Evolutionary conservation across 768 basidiomycete species (phyloP).

Genomic region (Phlegmacium glaucopus): DNA sequence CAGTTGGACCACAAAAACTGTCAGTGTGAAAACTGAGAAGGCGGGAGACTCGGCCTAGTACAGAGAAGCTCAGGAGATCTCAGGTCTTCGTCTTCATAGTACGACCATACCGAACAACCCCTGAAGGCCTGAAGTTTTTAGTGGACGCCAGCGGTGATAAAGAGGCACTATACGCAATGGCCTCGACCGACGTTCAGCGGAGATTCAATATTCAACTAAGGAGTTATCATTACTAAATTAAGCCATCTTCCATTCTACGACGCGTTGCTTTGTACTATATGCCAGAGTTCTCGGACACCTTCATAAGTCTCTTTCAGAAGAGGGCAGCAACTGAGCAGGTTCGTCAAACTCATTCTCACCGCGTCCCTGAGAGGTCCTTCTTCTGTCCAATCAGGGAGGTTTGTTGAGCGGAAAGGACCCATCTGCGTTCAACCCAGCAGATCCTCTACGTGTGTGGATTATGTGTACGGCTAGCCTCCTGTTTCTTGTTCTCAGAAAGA

Average conservation of each 20-base stretch:
- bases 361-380: background rate
- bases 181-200: no score
- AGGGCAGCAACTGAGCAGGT: conserved; percentile 42
- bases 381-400: conserved; percentile 51
- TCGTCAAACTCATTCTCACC: conserved; percentile 1
- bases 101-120: no score
- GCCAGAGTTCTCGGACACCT: conserved; percentile 36
- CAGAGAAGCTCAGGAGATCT: no score
- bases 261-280: conserved; percentile 5
- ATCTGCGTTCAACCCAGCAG: conserved; percentile 52
- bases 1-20: no score
- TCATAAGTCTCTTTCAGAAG: conserved; percentile 35
- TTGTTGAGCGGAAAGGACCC: conserved; percentile 77
- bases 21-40: no score
- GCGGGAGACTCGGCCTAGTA: no score
- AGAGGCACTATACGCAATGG: conserved; percentile 16
- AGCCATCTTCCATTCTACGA: no score
- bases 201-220: no score
- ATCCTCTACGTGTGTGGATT: conserved; percentile 77
- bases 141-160: conserved; percentile 19
- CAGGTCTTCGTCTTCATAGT: no score
- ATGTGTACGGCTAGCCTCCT: conserved; percentile 69
- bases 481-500: conserved; percentile 61
- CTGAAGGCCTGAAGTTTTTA: conserved; percentile 11
- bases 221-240: no score